Base-by-base conservation (phyloP, 2,329 filamentous ascomycete species). In the Monosporascus ibericus region DNA sequence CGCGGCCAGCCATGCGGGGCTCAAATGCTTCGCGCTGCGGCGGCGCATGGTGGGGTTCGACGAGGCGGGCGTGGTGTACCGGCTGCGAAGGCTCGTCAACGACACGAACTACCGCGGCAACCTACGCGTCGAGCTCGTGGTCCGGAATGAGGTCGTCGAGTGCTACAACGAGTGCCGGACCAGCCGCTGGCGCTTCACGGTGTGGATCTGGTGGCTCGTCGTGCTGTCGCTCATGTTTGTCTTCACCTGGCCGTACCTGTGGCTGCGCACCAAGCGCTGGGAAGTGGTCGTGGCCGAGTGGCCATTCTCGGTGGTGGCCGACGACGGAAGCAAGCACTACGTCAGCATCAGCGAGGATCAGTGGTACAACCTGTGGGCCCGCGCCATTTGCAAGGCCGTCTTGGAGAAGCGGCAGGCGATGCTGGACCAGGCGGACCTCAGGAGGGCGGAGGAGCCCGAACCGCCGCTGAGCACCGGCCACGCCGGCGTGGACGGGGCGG, bases 241-340 rank as follows among this genome's bases (percentile, higher is more conserved):
- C 52, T 74, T 91, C 59, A 73, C 80, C 3, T 91, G 87, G 87
- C 87, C 87, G 0, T 78, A 80, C 52, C 74, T 91, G 14, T 85
- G 81, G 69, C 77, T 89, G 64, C 70, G 78, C 18, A 91, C 87
- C 1, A 82, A 80, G 63, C 75, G 80, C 48, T 91, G 85, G 70
- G 78, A 85, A 57, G 83, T 88, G 2, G 77, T 82, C 3, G 72
- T 75, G 22, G 77, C 79, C 0, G 75, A 84, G 36, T 91, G 85
- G 85, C 67, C 72, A 1, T 84, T 78, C 58, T 80, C 77, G 3
- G 61, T 65, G 4, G 56, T 62, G 9, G 64, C 65, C 27, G 58
- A 54, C 3, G 51, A 66, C 25, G 74, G 70, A 27, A 49, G 62
- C 3, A 77, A 70, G 57, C 65, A 69, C 24, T 87, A 82, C 60